Evolutionary conservation across 352 stramenopile species (phyloP).

Genomic region (Phytopythium kandeliae): DNA sequence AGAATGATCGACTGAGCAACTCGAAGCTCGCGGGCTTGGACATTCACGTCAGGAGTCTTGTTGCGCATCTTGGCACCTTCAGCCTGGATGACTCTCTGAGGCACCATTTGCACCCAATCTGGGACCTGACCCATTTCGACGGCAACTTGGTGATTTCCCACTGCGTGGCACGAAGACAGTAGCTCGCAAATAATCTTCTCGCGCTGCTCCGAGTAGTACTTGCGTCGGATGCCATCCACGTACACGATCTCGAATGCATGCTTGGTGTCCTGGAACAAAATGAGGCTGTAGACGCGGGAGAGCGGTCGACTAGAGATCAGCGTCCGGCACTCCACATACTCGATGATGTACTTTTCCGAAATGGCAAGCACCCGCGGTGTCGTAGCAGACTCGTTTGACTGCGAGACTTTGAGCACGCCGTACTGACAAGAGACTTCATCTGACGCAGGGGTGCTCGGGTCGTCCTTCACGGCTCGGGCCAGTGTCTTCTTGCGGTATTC

Average conservation of each 20-base stretch:
- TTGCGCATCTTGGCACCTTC: conserved; percentile 52
- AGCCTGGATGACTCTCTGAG: conserved; percentile 61
- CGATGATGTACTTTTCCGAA: conserved; percentile 67
- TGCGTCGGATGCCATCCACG: conserved; percentile 63
- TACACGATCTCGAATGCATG: conserved; percentile 75
- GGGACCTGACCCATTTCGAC: conserved; percentile 39
- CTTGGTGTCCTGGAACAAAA: conserved; percentile 53
- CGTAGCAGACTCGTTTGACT: conserved; percentile 29
- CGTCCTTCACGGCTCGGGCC: conserved; percentile 46
- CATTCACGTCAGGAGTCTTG: conserved; percentile 31
- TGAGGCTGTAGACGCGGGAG: conserved; percentile 57
- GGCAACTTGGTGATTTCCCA: conserved; percentile 65
- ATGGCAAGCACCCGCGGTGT: conserved; percentile 42
- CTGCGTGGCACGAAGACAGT: conserved; percentile 62
- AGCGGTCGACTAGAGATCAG: conserved; percentile 72
- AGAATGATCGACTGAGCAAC: conserved; percentile 61
- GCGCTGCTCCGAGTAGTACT: conserved; percentile 53
- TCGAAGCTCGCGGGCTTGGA: conserved; percentile 64
- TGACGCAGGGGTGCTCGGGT: conserved; percentile 14
- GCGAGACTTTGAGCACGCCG: conserved; percentile 54
- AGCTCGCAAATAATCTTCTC: conserved; percentile 79
- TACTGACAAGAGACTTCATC: conserved; percentile 65
- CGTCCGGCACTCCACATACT: conserved; percentile 39
- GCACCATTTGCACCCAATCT: conserved; percentile 66
- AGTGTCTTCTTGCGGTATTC: conserved; percentile 82